These are phyloP conservation scores for Solanum hybrid DNA, from an alignment of 305 asterid genomes.

Conservation along the genomic window DNA sequence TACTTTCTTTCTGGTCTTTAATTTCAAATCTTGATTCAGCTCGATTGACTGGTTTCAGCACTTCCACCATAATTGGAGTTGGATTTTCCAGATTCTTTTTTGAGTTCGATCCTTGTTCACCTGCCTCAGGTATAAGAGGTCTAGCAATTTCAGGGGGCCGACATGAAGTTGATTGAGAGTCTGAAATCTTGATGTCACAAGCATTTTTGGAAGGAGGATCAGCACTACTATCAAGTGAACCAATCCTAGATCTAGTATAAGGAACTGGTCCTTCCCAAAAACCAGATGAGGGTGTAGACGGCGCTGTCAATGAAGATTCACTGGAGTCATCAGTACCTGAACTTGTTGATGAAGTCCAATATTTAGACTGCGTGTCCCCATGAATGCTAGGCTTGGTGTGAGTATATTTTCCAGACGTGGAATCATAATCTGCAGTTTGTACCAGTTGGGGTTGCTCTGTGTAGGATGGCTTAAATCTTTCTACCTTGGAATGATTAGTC, in stretches of 20 bases:
- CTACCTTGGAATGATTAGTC: constrained; percentile 11
- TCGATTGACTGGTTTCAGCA: constrained; percentile 20
- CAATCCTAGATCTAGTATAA: constrained; percentile 27
- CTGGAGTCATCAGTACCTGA: constrained; percentile 25
- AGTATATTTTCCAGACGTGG: constrained; percentile 14
- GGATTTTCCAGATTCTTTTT: constrained; percentile 18
- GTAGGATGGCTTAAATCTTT: constrained; percentile 17
- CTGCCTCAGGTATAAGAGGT: constrained; percentile 9
- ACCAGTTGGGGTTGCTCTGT: constrained; percentile 18
- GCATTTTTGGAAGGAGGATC: constrained; percentile 16
- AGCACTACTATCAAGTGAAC: constrained; percentile 15
- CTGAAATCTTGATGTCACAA: constrained; percentile 16
- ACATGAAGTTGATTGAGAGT: constrained; percentile 14
- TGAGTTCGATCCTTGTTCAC: constrained; percentile 14
- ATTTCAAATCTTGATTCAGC: constrained; percentile 17
- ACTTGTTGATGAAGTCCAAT: constrained; percentile 32
- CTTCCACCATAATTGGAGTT: constrained; percentile 8
- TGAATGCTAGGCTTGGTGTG: constrained; percentile 12
- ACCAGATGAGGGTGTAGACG: constrained; percentile 49
- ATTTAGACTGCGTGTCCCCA: constrained; percentile 16
- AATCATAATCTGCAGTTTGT: constrained; percentile 6
- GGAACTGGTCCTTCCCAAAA: constrained; percentile 58
- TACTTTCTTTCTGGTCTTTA: constrained; percentile 14
- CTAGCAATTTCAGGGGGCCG: constrained; percentile 17
- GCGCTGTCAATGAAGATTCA: constrained; percentile 34